Base-by-base conservation (phyloP, 1,284 basidiomycete genomes). In the Marasmius sp. region DNA sequence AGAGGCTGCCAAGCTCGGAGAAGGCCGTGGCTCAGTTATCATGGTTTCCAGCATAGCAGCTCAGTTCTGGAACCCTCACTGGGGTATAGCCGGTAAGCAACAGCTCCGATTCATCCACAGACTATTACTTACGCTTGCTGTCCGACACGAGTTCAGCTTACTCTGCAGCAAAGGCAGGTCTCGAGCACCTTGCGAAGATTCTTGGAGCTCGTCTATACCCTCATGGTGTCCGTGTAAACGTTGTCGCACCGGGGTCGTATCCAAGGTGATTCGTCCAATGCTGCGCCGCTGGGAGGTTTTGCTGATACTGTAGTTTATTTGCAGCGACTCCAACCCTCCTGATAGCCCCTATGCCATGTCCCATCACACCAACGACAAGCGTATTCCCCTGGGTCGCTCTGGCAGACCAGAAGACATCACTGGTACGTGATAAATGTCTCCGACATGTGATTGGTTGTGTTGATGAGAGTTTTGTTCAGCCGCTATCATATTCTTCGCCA, bases 1-100 rank as follows among this genome's bases (percentile, higher is more conserved):
- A 11, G 56, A 38, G 56, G 56, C 56, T 20, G 56, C 56, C 45
- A 20, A 45, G 56, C 56, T 57, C n/a, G 56, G 56, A 12, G 56
- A 45, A 12, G 56, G 56, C 9, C 56, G 39, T 11, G 56, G 56
- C 10, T 57, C 56, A 6, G 56, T 57, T 10, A 57, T 57, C 56
- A 38, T 41, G 56, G 36, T 57, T 4, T 57, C 56, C 1, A 57
- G 56, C 39, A 57, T 57, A 16, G 56, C 56, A 27, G 56, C 56
- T 6, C 37, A 22, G 5, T 57, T 57, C 39, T 57, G n/a, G 18
- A 27, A 57, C 22, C 56, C 56, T 33, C 36, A 57, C 22, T 57
- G 56, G 56, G 27, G 39, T 16, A 57, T 57, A 11, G 39, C 56
- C 43, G 56, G 56, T 43, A 27, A 27, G 27, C 27, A 27, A 27